Evolutionary conservation across 2,329 filamentous ascomycete genomes (phyloP).

Genomic region (Fusarium gaditjirri): DNA sequence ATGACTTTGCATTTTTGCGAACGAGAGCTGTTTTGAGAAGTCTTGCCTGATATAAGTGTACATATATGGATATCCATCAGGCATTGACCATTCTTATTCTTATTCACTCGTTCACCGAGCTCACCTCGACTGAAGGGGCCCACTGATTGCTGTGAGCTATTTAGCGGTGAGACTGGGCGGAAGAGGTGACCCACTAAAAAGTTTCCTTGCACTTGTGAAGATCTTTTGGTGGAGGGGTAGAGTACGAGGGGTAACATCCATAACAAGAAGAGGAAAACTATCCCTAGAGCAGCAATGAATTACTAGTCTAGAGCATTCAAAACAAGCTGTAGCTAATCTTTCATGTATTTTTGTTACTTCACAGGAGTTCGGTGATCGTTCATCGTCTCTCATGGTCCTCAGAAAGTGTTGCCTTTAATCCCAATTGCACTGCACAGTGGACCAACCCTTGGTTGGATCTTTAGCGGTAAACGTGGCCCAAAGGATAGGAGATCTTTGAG

Average conservation of each 20-base stretch:
- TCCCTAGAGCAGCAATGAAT: not conserved
- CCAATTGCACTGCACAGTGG: not conserved
- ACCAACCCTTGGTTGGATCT: not conserved
- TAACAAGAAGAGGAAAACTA: not conserved
- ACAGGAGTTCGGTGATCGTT: not conserved
- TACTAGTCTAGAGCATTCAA: not conserved
- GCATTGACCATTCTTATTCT: not conserved
- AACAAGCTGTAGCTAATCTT: not conserved
- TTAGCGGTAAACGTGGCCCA: conserved; percentile 21
- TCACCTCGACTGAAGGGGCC: not conserved
- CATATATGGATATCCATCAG: not conserved
- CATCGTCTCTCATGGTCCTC: not conserved
- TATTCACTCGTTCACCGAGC: conserved; percentile 14
- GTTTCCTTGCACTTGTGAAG: conserved; percentile 16
- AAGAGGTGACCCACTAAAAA: conserved; percentile 13
- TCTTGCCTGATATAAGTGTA: not conserved
- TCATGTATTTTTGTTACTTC: not conserved
- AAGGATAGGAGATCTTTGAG: not conserved
- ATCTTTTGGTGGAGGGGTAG: not conserved
- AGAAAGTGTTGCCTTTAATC: not conserved
- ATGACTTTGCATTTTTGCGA: not conserved
- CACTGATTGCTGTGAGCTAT: conserved; percentile 6
- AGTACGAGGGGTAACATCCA: not conserved
- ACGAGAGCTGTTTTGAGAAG: not conserved
- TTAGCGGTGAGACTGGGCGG: conserved; percentile 26